Conservation (phyloP, 305 asterid species). For the Petunia hybrid region DNA sequence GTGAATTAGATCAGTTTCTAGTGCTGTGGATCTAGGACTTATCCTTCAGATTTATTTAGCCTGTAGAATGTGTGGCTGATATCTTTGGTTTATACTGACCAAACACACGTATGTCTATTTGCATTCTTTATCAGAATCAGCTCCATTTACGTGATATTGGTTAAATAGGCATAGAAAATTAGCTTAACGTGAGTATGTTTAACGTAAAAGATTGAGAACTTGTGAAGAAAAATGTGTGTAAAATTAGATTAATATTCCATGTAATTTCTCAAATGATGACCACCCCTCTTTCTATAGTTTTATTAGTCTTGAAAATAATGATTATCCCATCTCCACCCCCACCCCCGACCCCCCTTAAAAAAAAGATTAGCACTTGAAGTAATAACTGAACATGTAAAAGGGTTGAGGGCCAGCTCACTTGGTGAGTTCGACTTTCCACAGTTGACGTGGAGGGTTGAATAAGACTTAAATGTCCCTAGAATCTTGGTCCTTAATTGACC, state of each 20-base stretch:
- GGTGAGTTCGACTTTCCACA: too few relatives aligned
- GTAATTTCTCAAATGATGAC: not conserved
- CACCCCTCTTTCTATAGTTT: conserved; percentile 13
- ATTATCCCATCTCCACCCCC: not conserved
- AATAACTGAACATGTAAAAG: not conserved
- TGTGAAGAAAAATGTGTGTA: not conserved
- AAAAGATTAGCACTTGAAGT: not conserved
- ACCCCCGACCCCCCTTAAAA: too few relatives aligned
- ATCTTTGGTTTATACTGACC: not conserved
- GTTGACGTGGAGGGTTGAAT: too few relatives aligned
- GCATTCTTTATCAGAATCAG: not conserved
- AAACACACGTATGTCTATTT: not conserved
- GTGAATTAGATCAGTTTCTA: conserved; percentile 33
- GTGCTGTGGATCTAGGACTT: conserved; percentile 29
- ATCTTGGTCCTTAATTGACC: not conserved
- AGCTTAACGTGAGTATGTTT: not conserved
- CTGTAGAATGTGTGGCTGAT: not conserved
- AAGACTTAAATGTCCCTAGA: not conserved
- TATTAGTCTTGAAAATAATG: not conserved
- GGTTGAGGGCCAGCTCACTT: not conserved
- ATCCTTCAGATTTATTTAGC: not conserved
- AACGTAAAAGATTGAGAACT: conserved; percentile 14
- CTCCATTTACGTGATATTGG: conserved; percentile 24
- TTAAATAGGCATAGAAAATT: not conserved
- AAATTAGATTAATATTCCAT: not conserved